Evolutionary conservation across 345 rosid genomes (phyloP), one percentile per base, ranked within the genome.

Genomic region (Limnanthes douglasii): DNA sequence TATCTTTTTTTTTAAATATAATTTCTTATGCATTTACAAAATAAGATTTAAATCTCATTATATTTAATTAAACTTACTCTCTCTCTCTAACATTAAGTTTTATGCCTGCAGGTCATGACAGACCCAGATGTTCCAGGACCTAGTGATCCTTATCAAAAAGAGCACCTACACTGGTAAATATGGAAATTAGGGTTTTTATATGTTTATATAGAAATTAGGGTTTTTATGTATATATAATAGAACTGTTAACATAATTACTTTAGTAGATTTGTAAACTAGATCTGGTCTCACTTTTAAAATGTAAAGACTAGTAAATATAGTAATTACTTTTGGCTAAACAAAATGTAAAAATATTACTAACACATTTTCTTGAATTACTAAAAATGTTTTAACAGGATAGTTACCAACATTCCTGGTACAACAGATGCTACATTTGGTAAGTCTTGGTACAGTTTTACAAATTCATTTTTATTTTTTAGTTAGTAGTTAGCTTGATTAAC

Each of bases 41-140:
- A 12, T 25, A 15, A 34, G 25, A 14, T 4, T 6, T 15, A 25
- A 24, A 17, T 24, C 12, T 26, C 1, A 16, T n/a, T 38, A 21
- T 21, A 13, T 48, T 18, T 20, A 37, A 18, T 34, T 15, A n/a
- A 4, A 14, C 49, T 37, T 37, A 26, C 8, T 39, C 21, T 9
- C 21, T 36, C 13, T 11, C 9, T 17, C 15, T 32, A 17, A 38
- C 16, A 39, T 7, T 1, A 18, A 31, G 28, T 51, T 27, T 39
- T 35, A 31, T 37, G n/a, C n/a, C n/a, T n/a, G n/a, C 52, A 73
- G 83, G 69, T 75, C 21, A 65, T 75, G 85, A 41, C 69, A 8
- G 85, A 75, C 48, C 85, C 85, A 4, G 85, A 75, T 62, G 75
- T 60, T 42, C 85, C 85, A 27, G 73, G 85, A 34, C 85, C 85